Evolutionary conservation across 148 eudicot genomes (phyloP).

Genomic region (Cornus kousa): DNA sequence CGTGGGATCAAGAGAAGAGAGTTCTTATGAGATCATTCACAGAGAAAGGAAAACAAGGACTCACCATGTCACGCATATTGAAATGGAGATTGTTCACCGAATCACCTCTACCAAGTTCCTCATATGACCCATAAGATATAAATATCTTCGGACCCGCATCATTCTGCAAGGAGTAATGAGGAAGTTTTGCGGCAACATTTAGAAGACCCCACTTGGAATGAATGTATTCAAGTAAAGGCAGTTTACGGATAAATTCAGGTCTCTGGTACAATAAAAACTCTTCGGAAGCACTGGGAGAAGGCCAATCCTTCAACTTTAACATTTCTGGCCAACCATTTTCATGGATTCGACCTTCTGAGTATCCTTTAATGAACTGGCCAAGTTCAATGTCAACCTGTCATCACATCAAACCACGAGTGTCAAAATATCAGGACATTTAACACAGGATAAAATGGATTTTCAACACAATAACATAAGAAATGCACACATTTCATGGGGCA

Average conservation of each 20-base stretch:
- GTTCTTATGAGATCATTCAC: neutral
- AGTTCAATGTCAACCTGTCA: conserved; percentile 77
- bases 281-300: conserved; percentile 93
- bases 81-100: conserved; percentile 75
- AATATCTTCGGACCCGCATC: conserved; percentile 89
- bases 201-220: conserved; percentile 97
- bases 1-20: neutral
- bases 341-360: conserved; percentile 70
- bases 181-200: conserved; percentile 95
- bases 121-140: conserved; percentile 69
- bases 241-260: conserved; percentile 84
- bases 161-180: conserved; percentile 92
- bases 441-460: neutral
- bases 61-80: conserved; percentile 92
- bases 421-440: conserved; percentile 8
- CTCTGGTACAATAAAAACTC: conserved; percentile 89
- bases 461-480: neutral
- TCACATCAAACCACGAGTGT: conserved; percentile 16
- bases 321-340: conserved; percentile 67
- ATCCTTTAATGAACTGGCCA: conserved; percentile 81
- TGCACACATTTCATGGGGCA: neutral
- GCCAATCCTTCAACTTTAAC: conserved; percentile 95
- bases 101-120: conserved; percentile 71
- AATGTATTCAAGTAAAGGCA: conserved; percentile 89
- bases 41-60: conserved; percentile 21